Percentiles rank a stretch among this genome's conserved stretches.
These are phyloP conservation scores for Fragaria iinumae DNA, from an alignment of 306 rosid genomes.

Conservation along the genomic window DNA sequence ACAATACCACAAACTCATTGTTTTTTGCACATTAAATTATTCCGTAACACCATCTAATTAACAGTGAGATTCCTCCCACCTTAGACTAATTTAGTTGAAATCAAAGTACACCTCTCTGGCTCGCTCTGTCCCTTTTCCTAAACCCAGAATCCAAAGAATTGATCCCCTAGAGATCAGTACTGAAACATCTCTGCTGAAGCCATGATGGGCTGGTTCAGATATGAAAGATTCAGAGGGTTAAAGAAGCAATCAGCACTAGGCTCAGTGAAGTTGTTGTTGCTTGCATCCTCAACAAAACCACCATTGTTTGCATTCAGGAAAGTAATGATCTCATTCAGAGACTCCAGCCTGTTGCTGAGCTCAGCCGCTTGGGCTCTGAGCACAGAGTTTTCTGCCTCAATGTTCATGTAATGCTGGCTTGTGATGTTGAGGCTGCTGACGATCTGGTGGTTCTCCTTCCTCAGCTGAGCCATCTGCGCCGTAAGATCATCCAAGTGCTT, in stretches of 20 bases:
- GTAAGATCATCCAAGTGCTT: slow-evolving; percentile 86
- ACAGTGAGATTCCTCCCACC: slow-evolving; percentile 18
- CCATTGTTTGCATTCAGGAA: slow-evolving; percentile 42
- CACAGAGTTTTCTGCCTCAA: slow-evolving; percentile 78
- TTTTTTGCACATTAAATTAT: slow-evolving; percentile 30
- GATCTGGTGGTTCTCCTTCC: slow-evolving; percentile 73
- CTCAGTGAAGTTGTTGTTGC: slow-evolving; percentile 29
- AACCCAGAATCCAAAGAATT: not conserved
- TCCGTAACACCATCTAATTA: slow-evolving; percentile 34
- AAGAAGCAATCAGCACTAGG: slow-evolving; percentile 38
- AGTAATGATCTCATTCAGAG: slow-evolving; percentile 56
- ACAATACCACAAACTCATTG: not conserved
- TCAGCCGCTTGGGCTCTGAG: slow-evolving; percentile 74
- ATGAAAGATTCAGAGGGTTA: slow-evolving; percentile 44
- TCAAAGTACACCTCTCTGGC: slow-evolving; percentile 8
- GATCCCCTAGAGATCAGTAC: slow-evolving; percentile 28
- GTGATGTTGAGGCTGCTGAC: slow-evolving; percentile 53
- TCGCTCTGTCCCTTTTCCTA: slow-evolving; percentile 6
- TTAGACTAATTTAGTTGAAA: not conserved
- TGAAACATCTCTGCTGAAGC: slow-evolving; percentile 59
- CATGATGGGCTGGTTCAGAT: slow-evolving; percentile 61
- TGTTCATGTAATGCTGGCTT: slow-evolving; percentile 48
- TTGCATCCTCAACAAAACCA: slow-evolving; percentile 24
- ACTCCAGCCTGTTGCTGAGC: slow-evolving; percentile 56
- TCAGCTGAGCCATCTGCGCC: slow-evolving; percentile 54